A percentile compares a stretch with the other conserved stretches of the same genome.
Conservation (phyloP, 129 eudicot genomes). For the Flaveria sonorensis region DNA sequence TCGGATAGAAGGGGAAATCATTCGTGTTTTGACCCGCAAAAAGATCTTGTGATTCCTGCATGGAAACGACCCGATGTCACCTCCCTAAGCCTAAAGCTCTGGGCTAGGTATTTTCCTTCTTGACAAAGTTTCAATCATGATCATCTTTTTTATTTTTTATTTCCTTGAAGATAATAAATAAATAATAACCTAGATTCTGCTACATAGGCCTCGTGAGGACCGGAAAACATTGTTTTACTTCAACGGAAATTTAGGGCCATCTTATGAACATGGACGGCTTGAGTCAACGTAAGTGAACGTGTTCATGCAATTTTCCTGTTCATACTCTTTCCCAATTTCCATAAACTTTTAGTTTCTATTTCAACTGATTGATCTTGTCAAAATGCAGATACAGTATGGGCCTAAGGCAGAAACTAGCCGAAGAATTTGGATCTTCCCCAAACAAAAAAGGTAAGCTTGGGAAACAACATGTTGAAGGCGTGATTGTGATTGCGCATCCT, state of each 20-base stretch:
- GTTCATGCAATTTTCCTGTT: not conserved
- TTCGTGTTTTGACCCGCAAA: slow-evolving; percentile 93
- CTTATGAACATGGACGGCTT: slow-evolving; percentile 86
- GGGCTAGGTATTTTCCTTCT: slow-evolving; percentile 60
- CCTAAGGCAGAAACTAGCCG: slow-evolving; percentile 86
- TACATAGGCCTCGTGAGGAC: slow-evolving; percentile 70
- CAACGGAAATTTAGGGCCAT: slow-evolving; percentile 94
- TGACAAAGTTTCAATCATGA: too few relatives aligned
- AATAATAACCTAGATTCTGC: too few relatives aligned
- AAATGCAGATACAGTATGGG: slow-evolving; percentile 94
- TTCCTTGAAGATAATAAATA: too few relatives aligned
- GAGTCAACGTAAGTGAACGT: slow-evolving; percentile 70
- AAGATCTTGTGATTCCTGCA: slow-evolving; percentile 97
- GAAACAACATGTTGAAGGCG: slow-evolving; percentile 81
- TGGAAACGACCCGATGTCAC: slow-evolving; percentile 81
- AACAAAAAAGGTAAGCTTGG: slow-evolving; percentile 85
- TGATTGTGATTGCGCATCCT: slow-evolving; percentile 71
- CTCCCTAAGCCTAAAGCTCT: slow-evolving; percentile 59
- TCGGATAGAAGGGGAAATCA: slow-evolving; percentile 81
- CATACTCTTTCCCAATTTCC: not conserved
- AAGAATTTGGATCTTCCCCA: slow-evolving; percentile 84
- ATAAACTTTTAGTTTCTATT: not conserved
- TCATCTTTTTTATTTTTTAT: too few relatives aligned
- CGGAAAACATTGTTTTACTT: slow-evolving; percentile 80
- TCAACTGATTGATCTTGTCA: slow-evolving; percentile 14